Percentiles rank a stretch among this genome's conserved stretches.
Conservation (phyloP, 139 green algal species). For the Limnomonas spitsbergensis region DNA sequence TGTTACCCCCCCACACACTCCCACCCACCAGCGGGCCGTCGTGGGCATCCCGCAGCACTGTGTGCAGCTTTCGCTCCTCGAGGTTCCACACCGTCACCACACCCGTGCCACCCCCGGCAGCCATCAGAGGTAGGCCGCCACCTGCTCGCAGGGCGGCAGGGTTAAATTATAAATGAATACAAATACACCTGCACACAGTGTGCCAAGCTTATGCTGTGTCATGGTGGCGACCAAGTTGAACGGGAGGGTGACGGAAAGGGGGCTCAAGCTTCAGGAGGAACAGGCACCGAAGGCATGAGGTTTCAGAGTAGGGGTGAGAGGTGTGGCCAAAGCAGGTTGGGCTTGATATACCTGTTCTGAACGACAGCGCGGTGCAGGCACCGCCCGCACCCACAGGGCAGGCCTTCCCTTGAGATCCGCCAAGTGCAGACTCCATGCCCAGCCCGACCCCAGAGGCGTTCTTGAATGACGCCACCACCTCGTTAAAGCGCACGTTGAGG, state of each 20-base stretch:
- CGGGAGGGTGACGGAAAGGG: no score
- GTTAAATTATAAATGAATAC: neutral
- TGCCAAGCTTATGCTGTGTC: no score
- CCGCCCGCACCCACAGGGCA: conserved; percentile 14
- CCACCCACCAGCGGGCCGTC: neutral
- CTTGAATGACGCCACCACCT: conserved; percentile 36
- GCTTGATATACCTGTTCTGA: conserved; percentile 37
- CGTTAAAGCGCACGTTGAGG: conserved; percentile 78
- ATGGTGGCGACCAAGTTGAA: no score
- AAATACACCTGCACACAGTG: no score
- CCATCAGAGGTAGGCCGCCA: conserved; percentile 71
- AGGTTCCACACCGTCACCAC: conserved; percentile 91
- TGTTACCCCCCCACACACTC: no score
- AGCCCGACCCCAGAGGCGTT: conserved; percentile 71
- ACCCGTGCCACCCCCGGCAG: conserved; percentile 74
- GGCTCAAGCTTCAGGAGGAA: no score
- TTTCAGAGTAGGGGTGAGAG: no score
- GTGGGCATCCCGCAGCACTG: conserved; percentile 64
- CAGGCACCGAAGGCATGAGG: no score
- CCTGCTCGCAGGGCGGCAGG: conserved; percentile 28
- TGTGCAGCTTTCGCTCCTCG: conserved; percentile 72
- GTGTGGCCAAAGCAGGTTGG: no score
- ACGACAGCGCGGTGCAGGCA: conserved; percentile 20
- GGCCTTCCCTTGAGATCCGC: conserved; percentile 17
- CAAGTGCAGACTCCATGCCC: conserved; percentile 18